A percentile compares a stretch with the other conserved stretches of the same genome.
Evolutionary conservation across 1,139 yeast genomes (phyloP).

Genomic region (Geotrichum phurueaensis): DNA sequence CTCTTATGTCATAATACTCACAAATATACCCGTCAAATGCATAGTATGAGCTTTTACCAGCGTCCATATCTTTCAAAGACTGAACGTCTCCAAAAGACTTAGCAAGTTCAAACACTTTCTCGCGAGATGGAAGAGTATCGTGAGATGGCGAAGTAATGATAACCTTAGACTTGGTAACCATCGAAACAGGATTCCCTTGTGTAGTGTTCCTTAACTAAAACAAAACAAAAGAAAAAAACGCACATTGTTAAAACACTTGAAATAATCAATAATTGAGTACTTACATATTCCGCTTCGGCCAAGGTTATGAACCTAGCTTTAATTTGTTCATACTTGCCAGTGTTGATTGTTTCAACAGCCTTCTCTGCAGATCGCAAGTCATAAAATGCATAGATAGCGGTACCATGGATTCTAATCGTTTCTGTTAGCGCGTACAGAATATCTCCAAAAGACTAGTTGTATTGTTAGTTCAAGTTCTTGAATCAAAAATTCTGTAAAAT

Average conservation of each 20-base stretch:
- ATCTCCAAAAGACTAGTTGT: slow-evolving; percentile 14
- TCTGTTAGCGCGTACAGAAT: slow-evolving; percentile 1
- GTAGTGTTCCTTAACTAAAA: not conserved
- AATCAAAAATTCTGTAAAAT: not conserved
- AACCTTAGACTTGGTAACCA: slow-evolving; percentile 7
- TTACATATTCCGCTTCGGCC: slow-evolving; percentile 10
- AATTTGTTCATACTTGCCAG: slow-evolving; percentile 4
- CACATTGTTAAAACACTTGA: not conserved
- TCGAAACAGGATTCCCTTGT: slow-evolving; percentile 7
- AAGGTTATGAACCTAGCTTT: slow-evolving; percentile 1
- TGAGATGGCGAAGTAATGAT: slow-evolving; percentile 5
- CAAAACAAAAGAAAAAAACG: not conserved
- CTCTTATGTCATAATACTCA: slow-evolving; percentile 37
- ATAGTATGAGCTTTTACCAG: not conserved
- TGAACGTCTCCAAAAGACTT: slow-evolving; percentile 8
- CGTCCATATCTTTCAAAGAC: slow-evolving; percentile 2
- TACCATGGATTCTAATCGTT: not conserved
- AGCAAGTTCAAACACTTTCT: slow-evolving; percentile 5
- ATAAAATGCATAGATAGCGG: slow-evolving; percentile 12
- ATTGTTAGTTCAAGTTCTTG: not conserved
- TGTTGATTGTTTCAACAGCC: slow-evolving; percentile 3
- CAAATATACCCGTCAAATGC: slow-evolving; percentile 26
- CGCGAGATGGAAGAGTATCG: not conserved
- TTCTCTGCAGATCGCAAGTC: slow-evolving; percentile 13
- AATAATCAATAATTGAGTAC: not conserved